Percentiles rank a stretch among this genome's conserved stretches.
These are phyloP conservation scores for Megacollybia marginata DNA, from an alignment of 768 basidiomycete species.

Conservation along the genomic window DNA sequence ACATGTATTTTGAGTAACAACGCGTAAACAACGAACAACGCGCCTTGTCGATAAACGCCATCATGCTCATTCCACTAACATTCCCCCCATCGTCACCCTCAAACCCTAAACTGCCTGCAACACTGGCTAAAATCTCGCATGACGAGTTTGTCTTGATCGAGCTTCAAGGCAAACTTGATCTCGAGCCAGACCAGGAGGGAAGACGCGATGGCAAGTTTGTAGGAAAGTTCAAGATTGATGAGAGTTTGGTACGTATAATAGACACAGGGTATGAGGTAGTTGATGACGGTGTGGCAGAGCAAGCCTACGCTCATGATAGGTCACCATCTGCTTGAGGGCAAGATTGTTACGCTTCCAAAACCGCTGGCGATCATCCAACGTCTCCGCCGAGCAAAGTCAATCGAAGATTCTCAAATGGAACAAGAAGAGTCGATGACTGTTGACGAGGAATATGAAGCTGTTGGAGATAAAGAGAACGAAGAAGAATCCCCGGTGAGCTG, in stretches of 20 bases:
- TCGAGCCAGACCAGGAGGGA: slow-evolving; percentile 42
- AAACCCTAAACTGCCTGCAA: slow-evolving; percentile 44
- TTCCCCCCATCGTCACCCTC: background rate
- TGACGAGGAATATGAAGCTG: slow-evolving; percentile 5
- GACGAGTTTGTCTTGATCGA: slow-evolving; percentile 82
- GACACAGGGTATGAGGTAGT: background rate
- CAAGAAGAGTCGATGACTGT: background rate
- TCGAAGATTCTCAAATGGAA: slow-evolving; percentile 9
- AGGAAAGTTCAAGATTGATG: slow-evolving; percentile 66
- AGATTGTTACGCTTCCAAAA: slow-evolving; percentile 65
- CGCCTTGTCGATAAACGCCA: background rate
- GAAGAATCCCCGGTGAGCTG: slow-evolving; percentile 29
- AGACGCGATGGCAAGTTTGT: slow-evolving; percentile 67
- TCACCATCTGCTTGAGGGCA: slow-evolving; percentile 87
- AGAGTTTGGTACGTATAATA: slow-evolving; percentile 40
- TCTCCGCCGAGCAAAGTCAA: background rate
- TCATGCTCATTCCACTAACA: background rate
- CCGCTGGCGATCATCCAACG: slow-evolving; percentile 75
- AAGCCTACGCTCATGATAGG: slow-evolving; percentile 79
- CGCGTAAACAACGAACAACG: background rate
- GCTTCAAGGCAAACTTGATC: slow-evolving; percentile 76
- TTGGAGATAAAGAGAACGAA: slow-evolving; percentile 13
- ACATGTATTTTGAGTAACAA: background rate
- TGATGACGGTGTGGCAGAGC: slow-evolving; percentile 36
- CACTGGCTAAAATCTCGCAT: slow-evolving; percentile 65